A percentile compares a stretch with the other conserved stretches of the same genome.
Evolutionary conservation across 2,329 filamentous ascomycete genomes (phyloP).

Genomic region (Fusarium scirpi): DNA sequence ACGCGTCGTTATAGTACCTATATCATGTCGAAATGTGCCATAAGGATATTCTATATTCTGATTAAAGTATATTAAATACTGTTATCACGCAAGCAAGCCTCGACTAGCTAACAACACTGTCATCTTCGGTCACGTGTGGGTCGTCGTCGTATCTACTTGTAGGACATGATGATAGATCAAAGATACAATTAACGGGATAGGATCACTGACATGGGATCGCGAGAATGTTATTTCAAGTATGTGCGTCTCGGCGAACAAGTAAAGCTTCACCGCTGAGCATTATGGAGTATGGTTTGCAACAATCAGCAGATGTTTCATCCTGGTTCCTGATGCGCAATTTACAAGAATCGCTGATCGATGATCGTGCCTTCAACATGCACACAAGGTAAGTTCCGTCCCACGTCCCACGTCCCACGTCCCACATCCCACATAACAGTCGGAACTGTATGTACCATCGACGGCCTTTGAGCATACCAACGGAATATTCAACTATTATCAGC

Average conservation of each 20-base stretch:
- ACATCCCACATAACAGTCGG: background rate
- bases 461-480: background rate
- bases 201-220: constrained; percentile 23
- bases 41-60: background rate
- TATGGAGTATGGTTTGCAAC: constrained; percentile 15
- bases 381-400: constrained; percentile 13
- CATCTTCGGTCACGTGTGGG: constrained; percentile 2
- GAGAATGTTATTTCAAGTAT: constrained; percentile 3
- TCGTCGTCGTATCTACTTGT: background rate
- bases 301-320: constrained; percentile 24
- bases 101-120: background rate
- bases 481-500: constrained; percentile 12
- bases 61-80: background rate
- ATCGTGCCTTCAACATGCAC: constrained; percentile 5
- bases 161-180: constrained; percentile 13
- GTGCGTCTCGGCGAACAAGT: constrained; percentile 1
- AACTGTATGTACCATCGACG: background rate
- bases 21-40: background rate
- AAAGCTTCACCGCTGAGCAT: constrained; percentile 16
- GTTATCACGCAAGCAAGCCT: background rate
- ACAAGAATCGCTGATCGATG: background rate
- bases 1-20: background rate
- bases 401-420: constrained; percentile 11
- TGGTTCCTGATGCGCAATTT: background rate
- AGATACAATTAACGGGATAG: constrained; percentile 15